phyloP scores from a whole-genome alignment of 805 yeast genomes.

The Schwanniomyces pseudopolymorphus region DNA sequence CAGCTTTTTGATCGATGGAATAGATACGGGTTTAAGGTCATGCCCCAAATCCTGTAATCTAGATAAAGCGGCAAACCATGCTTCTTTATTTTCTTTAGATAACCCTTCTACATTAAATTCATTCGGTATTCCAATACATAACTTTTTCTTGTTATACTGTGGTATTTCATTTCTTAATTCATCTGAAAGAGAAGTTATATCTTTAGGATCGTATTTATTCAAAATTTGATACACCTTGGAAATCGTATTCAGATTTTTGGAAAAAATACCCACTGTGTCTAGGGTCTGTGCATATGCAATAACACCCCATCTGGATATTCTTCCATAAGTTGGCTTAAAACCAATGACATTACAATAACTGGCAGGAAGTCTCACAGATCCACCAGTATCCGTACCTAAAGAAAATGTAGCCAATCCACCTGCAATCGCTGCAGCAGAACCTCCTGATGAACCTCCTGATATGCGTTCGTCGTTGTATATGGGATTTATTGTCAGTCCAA shows the following conservation, averaged over 20 bases:
- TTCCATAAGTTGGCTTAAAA: constrained; percentile 91
- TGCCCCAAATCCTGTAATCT: constrained; percentile 49
- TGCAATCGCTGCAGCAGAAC: constrained; percentile 91
- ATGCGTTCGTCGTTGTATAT: constrained; percentile 26
- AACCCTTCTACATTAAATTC: constrained; percentile 64
- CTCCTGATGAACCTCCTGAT: constrained; percentile 95
- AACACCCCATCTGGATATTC: constrained; percentile 90
- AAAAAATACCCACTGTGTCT: constrained; percentile 88
- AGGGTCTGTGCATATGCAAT: constrained; percentile 89
- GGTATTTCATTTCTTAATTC: constrained; percentile 30
- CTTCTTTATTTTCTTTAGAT: constrained; percentile 42
- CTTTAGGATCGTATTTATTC: constrained; percentile 65
- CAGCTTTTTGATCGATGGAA: constrained; percentile 66
- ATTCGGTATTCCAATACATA: constrained; percentile 69
- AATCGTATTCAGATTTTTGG: constrained; percentile 47
- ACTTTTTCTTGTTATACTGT: constrained; percentile 13
- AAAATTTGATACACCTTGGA: constrained; percentile 52
- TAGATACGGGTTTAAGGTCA: constrained; percentile 59
- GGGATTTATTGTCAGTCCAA: constrained; percentile 62
- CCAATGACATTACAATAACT: constrained; percentile 83
- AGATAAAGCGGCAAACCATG: constrained; percentile 48
- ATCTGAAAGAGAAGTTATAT: constrained; percentile 66
- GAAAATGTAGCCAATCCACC: constrained; percentile 68
- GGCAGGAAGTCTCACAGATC: constrained; percentile 91
- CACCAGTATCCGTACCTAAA: constrained; percentile 96